phyloP scores from a whole-genome alignment of 179 eudicot species.

The Heliamphora pulchella region DNA sequence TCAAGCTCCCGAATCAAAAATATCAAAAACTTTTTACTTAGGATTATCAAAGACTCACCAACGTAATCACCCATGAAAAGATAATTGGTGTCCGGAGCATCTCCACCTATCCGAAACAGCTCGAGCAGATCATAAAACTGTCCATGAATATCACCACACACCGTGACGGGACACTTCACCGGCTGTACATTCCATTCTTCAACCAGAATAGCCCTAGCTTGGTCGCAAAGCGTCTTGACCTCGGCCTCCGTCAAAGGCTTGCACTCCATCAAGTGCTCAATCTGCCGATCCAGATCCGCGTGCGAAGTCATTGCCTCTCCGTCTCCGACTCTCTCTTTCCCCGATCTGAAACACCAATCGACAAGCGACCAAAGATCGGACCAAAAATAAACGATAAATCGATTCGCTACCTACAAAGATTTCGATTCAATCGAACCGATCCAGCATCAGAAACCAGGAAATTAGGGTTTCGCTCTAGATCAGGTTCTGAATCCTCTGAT shows the following conservation, averaged over 20 bases:
- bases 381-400: too few relatives aligned
- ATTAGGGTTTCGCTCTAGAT: constrained; percentile 11
- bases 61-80: constrained; percentile 97
- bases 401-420: too few relatives aligned
- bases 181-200: constrained; percentile 93
- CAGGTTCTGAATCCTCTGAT: neutral
- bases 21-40: too few relatives aligned
- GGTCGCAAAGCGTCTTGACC: constrained; percentile 70
- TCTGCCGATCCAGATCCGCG: constrained; percentile 79
- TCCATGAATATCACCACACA: constrained; percentile 82
- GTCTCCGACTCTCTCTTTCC: neutral
- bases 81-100: constrained; percentile 85
- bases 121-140: constrained; percentile 84
- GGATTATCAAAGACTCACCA: constrained; percentile 43
- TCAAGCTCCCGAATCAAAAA: too few relatives aligned
- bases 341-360: constrained; percentile 22
- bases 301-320: constrained; percentile 51
- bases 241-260: constrained; percentile 65
- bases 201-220: constrained; percentile 80
- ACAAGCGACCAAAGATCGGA: too few relatives aligned
- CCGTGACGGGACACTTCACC: constrained; percentile 86
- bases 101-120: constrained; percentile 75
- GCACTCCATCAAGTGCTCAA: constrained; percentile 82
- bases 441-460: neutral
- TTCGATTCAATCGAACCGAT: constrained; percentile 3